Conservation (phyloP, 2,329 filamentous ascomycete species). For the Ophiostoma triangulosporum region DNA sequence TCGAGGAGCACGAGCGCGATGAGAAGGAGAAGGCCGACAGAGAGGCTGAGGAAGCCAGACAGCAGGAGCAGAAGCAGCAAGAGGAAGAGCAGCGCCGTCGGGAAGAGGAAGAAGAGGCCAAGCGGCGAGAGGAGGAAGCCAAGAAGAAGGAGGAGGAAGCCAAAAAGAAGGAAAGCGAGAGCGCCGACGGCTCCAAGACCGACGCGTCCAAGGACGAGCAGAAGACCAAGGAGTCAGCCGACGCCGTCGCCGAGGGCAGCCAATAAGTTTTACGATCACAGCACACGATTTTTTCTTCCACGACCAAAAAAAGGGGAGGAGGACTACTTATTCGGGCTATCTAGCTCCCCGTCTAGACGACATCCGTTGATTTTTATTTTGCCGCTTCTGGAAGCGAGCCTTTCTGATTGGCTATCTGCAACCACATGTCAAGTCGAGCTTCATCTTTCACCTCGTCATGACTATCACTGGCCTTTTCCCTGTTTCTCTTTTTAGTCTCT, state of each 20-base stretch:
- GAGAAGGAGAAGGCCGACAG: slow-evolving; percentile 18
- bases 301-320: not conserved
- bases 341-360: not conserved
- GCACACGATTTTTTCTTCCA: not conserved
- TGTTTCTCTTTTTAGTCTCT: not conserved
- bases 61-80: slow-evolving; percentile 14
- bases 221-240: not conserved
- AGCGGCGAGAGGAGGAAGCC: slow-evolving; percentile 6
- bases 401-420: not conserved
- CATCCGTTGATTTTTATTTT: not conserved
- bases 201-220: not conserved
- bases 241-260: not conserved
- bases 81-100: slow-evolving; percentile 20
- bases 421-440: not conserved
- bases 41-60: slow-evolving; percentile 12
- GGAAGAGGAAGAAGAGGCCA: slow-evolving; percentile 8
- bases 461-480: not conserved
- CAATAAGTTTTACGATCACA: not conserved
- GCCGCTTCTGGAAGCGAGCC: not conserved
- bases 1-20: slow-evolving; percentile 24
- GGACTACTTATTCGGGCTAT: not conserved
- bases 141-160: slow-evolving; percentile 6
- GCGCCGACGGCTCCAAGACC: not conserved
- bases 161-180: slow-evolving; percentile 3
- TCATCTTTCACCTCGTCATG: not conserved